phyloP scores from a whole-genome alignment of 306 rosid genomes.

The Cyclanthera cordifolia region DNA sequence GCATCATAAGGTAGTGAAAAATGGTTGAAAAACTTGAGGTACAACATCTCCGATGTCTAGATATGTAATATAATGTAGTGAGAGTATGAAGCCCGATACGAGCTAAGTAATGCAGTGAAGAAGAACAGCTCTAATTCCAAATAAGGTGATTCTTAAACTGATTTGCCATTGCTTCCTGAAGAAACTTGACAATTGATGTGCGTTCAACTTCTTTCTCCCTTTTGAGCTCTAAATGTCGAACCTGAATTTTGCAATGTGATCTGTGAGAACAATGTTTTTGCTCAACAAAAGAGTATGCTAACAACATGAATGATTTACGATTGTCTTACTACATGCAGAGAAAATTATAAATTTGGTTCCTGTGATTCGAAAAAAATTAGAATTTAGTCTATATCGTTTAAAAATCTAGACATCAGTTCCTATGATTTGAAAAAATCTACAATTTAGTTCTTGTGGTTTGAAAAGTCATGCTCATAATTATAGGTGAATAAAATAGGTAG shows the following conservation, averaged over 20 bases:
- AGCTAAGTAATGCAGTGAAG: background rate
- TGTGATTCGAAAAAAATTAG: no score
- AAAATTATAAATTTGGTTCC: no score
- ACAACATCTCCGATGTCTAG: background rate
- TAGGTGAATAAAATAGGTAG: no score
- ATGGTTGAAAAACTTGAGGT: background rate
- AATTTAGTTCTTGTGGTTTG: no score
- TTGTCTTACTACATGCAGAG: no score
- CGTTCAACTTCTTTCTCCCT: conserved; percentile 65
- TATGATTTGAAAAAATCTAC: no score
- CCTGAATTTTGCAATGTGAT: conserved; percentile 34
- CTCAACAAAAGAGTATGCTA: background rate
- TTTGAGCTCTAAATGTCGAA: conserved; percentile 81
- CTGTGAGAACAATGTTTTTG: background rate
- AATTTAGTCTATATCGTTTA: no score
- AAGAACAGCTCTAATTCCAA: conserved; percentile 39
- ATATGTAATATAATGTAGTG: background rate
- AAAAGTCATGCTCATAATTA: no score
- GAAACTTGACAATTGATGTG: conserved; percentile 45
- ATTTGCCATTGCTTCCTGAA: conserved; percentile 55
- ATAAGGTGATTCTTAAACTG: conserved; percentile 72
- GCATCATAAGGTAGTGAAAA: background rate
- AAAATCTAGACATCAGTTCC: no score
- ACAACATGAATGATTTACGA: background rate
- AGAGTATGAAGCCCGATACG: background rate